Percentiles rank a stretch among this genome's conserved stretches.
Evolutionary conservation across 2,329 filamentous ascomycete species (phyloP).

Genomic region (Pseudopithomyces chartarum): DNA sequence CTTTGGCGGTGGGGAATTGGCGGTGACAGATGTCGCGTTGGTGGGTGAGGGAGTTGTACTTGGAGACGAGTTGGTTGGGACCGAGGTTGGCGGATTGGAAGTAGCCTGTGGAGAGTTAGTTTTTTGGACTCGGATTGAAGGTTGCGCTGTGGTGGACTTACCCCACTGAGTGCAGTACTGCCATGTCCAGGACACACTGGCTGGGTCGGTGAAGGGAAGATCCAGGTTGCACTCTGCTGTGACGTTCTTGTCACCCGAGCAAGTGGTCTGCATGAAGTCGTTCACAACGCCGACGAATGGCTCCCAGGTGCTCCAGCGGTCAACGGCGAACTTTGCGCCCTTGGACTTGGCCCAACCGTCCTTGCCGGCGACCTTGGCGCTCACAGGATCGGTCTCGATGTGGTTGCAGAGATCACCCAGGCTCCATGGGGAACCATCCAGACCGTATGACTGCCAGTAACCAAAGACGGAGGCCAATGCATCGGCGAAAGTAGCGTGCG

Average conservation of each 20-base stretch:
- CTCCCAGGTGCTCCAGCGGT: slow-evolving; percentile 51
- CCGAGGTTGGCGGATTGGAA: slow-evolving; percentile 56
- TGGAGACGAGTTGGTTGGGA: slow-evolving; percentile 53
- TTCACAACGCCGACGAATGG: slow-evolving; percentile 47
- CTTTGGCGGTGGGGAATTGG: slow-evolving; percentile 52
- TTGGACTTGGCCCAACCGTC: slow-evolving; percentile 49
- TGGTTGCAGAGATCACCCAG: slow-evolving; percentile 53
- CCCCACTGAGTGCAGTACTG: slow-evolving; percentile 60
- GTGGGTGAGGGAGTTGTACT: slow-evolving; percentile 52
- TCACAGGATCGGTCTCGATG: slow-evolving; percentile 50
- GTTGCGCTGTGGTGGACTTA: slow-evolving; percentile 15
- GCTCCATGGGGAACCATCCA: slow-evolving; percentile 40
- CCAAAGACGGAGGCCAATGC: slow-evolving; percentile 48
- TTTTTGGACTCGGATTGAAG: not conserved
- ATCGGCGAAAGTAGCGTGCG: slow-evolving; percentile 54
- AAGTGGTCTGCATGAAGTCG: slow-evolving; percentile 46
- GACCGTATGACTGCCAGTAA: slow-evolving; percentile 53
- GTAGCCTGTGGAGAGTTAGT: slow-evolving; percentile 39
- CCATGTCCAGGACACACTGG: slow-evolving; percentile 54
- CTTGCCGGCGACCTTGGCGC: slow-evolving; percentile 42
- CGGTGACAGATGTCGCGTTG: slow-evolving; percentile 53
- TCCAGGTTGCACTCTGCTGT: slow-evolving; percentile 46
- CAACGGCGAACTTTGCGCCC: slow-evolving; percentile 48
- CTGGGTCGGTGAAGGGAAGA: slow-evolving; percentile 38
- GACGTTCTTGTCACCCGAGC: slow-evolving; percentile 37